Evolutionary conservation across 768 basidiomycete genomes (phyloP).

Genomic region (Ephemerocybe angulata): DNA sequence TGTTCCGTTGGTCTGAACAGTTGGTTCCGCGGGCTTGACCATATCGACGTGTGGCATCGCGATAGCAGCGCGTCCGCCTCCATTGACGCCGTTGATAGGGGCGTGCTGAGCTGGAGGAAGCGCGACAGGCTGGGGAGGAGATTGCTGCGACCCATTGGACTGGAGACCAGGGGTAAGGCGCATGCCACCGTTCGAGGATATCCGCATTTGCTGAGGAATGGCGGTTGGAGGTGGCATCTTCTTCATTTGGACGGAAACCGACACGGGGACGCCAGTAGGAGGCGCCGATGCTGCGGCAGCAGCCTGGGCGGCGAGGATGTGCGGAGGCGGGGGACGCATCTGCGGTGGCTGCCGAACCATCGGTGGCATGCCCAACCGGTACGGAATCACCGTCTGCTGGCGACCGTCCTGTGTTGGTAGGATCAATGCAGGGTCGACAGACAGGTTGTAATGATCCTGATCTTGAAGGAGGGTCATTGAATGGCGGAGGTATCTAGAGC

Average conservation of each 20-base stretch:
- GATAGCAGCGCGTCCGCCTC: constrained; percentile 35
- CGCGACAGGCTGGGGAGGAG: constrained; percentile 37
- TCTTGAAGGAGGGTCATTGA: constrained; percentile 57
- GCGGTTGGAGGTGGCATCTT: constrained; percentile 55
- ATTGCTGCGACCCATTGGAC: constrained; percentile 20
- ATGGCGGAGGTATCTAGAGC: constrained; percentile 48
- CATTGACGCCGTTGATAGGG: constrained; percentile 32
- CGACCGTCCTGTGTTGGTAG: constrained; percentile 47
- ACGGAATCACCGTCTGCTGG: constrained; percentile 47
- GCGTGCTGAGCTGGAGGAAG: constrained; percentile 28
- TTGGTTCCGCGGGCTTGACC: constrained; percentile 32
- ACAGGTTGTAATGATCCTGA: constrained; percentile 45
- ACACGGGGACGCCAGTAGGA: constrained; percentile 49
- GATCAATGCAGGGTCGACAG: constrained; percentile 49
- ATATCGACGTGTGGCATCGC: constrained; percentile 46
- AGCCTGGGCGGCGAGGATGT: constrained; percentile 10
- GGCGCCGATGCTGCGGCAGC: constrained; percentile 12
- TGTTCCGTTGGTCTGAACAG: constrained; percentile 30
- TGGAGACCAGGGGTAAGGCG: constrained; percentile 35
- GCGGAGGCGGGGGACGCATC: constrained; percentile 24
- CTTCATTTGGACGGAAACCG: constrained; percentile 58
- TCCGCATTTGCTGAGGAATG: constrained; percentile 52
- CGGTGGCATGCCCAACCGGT: constrained; percentile 39
- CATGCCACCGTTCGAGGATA: constrained; percentile 56
- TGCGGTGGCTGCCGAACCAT: constrained; percentile 31